Evolutionary conservation across 1,139 yeast species (phyloP), one percentile per base, ranked within the genome.

Genomic region (Candida tropicalis): DNA sequence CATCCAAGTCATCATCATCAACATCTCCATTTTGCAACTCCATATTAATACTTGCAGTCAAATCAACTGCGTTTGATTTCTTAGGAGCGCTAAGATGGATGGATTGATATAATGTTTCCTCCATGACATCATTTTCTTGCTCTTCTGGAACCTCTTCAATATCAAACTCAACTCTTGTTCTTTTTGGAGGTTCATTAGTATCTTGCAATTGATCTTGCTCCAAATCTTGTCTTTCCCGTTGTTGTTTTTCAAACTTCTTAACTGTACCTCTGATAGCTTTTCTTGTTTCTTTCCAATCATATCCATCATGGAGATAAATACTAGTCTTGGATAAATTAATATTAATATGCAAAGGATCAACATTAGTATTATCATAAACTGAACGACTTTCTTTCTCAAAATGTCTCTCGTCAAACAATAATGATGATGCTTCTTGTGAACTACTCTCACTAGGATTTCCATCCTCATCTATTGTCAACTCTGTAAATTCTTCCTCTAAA

Each of bases 271-370:
- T 69, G 22, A 93, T 84, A 0, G 81, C 73, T 33, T 72, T 74
- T 48, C 96, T 73, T 0, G 98, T 89, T 39, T 80, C 81, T 45
- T 78, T 78, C 96, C 98, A 90, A 59, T 93, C 99, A 57, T 84
- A 93, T 0, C 99, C 99, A 66, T 93, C 99, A 59, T 79, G 82
- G 32, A 93, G 64, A 46, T 77, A 81, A 47, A 93, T 65, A 3
- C 63, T 63, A 0, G 74, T 61, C 37, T 70, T 72, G 5, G 71
- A 58, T 8, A 76, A 55, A 44, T 68, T 69, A 5, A 72, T 48
- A 40, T 63, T 65, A 20, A 71, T 32, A 35, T 58, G 60, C 2
- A 68, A 48, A 1, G 75, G 74, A 35, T 59, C 59, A 16, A 59
- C 55, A 23, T 44, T 45, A 11, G 38, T 17, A 13, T 26, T 31